Evolutionary conservation across 345 rosid genomes (phyloP).

Genomic region (Camelina laxa): DNA sequence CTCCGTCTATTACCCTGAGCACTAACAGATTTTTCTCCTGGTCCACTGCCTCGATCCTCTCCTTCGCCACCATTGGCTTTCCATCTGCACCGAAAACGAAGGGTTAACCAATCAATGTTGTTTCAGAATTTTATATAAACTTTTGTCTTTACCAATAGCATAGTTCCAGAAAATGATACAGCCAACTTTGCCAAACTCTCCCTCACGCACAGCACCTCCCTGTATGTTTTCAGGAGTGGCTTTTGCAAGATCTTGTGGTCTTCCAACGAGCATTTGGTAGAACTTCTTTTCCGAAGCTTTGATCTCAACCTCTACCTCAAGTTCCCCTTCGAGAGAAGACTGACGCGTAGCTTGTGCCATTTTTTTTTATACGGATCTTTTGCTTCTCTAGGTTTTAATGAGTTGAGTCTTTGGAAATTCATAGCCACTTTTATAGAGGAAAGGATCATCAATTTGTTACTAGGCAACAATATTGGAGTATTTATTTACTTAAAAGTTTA

Average conservation of each 20-base stretch:
- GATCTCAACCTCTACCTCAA: constrained; percentile 30
- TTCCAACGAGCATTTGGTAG: constrained; percentile 39
- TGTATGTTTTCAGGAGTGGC: constrained; percentile 41
- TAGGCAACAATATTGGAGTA: background rate
- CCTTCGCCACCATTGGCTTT: background rate
- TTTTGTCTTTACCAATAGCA: constrained; percentile 39
- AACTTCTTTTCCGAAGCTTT: constrained; percentile 30
- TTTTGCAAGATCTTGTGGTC: constrained; percentile 46
- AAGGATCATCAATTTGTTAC: background rate
- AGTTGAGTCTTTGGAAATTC: background rate
- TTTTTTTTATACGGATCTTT: background rate
- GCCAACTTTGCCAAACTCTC: constrained; percentile 52
- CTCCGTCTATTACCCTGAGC: constrained; percentile 28
- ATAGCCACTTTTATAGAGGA: constrained; percentile 8
- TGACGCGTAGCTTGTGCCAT: constrained; percentile 12
- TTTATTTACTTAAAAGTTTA: background rate
- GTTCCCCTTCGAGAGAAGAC: constrained; percentile 26
- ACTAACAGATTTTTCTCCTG: background rate
- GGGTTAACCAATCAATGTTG: background rate
- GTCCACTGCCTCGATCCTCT: constrained; percentile 15
- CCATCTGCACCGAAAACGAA: constrained; percentile 30
- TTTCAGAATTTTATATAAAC: background rate
- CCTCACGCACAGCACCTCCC: constrained; percentile 44
- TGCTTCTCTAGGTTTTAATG: background rate
- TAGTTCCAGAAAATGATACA: constrained; percentile 46